Base-by-base conservation (phyloP, 1,139 yeast species). In the Blastobotrys proliferans region DNA sequence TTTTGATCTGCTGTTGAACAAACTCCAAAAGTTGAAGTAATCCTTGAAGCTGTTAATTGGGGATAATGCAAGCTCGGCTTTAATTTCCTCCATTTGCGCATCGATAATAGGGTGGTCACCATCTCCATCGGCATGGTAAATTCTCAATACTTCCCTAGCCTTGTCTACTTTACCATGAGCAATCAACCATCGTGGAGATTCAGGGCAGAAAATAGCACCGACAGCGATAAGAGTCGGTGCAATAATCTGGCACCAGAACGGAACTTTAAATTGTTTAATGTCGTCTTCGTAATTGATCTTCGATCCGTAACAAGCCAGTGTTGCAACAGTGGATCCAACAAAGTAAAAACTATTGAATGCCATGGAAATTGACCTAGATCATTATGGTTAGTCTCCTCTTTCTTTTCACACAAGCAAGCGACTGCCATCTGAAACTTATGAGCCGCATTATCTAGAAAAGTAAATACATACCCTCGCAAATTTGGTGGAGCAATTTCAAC, bases 121-220 rank as follows among this genome's bases (percentile, higher is more conserved):
- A 3, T 25, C 38, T 10, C 48, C 48, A 27, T 43, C 34, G 17
- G 56, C 58, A 32, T 54, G 58, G 40, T 47, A 45, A 8, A 47
- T 47, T 6, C 35, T 46, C 48, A 42, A 46, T 32, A 42, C 32
- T 19, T 57, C 50, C 29, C 73, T 66, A 22, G 85, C 85, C 38
- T 65, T 53, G 2, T 62, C 74, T 35, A 67, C 62, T 27, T 67
- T 58, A 34, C 68, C 70, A 48, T 68, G 75, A 17, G 72, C 70
- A 43, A 79, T 71, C 56, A 59, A 76, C 67, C 72, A 81, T 66
- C 87, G 73, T 47, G 88, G 87, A 10, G 85, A 76, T 58, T 82
- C 88, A 22, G 87, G 86, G 64, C 80, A 69, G 51, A 70, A 63
- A 44, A 76, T 58, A 71, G 79, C 73, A 57, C 83, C 83, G 43